These are phyloP conservation scores for Trapa bicornis DNA, from an alignment of 345 rosid species.

Conservation along the genomic window DNA sequence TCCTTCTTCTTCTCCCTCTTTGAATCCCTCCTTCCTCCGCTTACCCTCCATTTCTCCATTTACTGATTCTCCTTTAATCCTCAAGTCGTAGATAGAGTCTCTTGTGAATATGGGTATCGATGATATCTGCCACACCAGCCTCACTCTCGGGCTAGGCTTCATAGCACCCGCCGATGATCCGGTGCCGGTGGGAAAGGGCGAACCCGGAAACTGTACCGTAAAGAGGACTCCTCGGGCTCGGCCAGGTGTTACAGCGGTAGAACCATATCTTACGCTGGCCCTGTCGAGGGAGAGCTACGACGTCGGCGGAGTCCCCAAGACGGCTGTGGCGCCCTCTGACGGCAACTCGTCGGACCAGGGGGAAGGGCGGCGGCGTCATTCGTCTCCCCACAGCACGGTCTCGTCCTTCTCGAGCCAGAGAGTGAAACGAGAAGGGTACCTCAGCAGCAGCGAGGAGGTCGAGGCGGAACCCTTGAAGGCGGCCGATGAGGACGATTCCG, in stretches of 20 bases:
- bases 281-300: conserved; percentile 33
- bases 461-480: conserved; percentile 40
- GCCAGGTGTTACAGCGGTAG: conserved; percentile 5
- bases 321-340: background rate
- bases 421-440: conserved; percentile 50
- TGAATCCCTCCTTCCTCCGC: conserved; percentile 1
- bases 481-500: conserved; percentile 41
- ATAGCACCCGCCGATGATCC: conserved; percentile 18
- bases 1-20: background rate
- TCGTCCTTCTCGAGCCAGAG: conserved; percentile 41
- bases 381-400: conserved; percentile 44
- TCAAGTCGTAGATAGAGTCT: too few species aligned
- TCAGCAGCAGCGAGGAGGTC: conserved; percentile 37
- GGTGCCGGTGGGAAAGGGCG: conserved; percentile 15
- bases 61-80: background rate
- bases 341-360: background rate
- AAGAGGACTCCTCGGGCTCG: too few species aligned
- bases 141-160: conserved; percentile 55
- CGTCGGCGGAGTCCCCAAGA: background rate
- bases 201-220: too few species aligned
- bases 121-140: conserved; percentile 47
- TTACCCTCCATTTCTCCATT: conserved; percentile 6
- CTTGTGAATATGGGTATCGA: conserved; percentile 29
- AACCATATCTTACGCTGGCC: conserved; percentile 40
- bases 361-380: conserved; percentile 19